These are phyloP conservation scores for Syzygium aromaticum DNA, from an alignment of 345 rosid genomes.

Conservation along the genomic window DNA sequence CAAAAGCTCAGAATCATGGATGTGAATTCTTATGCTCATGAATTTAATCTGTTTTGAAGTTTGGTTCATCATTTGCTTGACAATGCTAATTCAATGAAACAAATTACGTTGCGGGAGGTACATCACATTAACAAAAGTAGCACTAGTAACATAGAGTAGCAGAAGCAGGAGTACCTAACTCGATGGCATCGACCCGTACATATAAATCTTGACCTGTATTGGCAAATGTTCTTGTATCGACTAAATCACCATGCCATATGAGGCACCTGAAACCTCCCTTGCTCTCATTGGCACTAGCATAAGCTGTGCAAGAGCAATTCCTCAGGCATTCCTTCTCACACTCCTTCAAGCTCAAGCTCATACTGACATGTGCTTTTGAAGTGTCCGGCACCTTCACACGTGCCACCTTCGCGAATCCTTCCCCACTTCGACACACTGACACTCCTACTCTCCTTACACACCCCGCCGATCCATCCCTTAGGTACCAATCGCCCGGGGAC, in stretches of 20 bases:
- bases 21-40: too few species aligned
- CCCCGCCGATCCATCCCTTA: slow-evolving; percentile 41
- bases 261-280: slow-evolving; percentile 41
- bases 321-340: slow-evolving; percentile 31
- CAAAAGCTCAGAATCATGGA: not conserved
- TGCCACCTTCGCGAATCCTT: slow-evolving; percentile 43
- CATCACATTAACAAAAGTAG: not conserved
- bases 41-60: not conserved
- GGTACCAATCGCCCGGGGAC: slow-evolving; percentile 25
- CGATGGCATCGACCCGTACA: slow-evolving; percentile 31
- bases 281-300: slow-evolving; percentile 32
- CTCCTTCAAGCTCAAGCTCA: slow-evolving; percentile 25
- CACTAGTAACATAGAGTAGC: too few species aligned
- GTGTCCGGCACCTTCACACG: slow-evolving; percentile 48
- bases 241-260: slow-evolving; percentile 33
- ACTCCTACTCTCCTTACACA: slow-evolving; percentile 26
- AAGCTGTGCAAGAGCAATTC: slow-evolving; percentile 54
- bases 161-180: slow-evolving; percentile 27
- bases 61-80: not conserved
- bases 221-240: slow-evolving; percentile 33
- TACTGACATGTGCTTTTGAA: slow-evolving; percentile 16
- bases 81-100: not conserved
- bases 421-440: slow-evolving; percentile 21
- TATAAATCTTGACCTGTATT: slow-evolving; percentile 37
- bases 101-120: accelerated